Base-by-base conservation (phyloP, 768 basidiomycete species). In the Kwoniella dendrophila region DNA sequence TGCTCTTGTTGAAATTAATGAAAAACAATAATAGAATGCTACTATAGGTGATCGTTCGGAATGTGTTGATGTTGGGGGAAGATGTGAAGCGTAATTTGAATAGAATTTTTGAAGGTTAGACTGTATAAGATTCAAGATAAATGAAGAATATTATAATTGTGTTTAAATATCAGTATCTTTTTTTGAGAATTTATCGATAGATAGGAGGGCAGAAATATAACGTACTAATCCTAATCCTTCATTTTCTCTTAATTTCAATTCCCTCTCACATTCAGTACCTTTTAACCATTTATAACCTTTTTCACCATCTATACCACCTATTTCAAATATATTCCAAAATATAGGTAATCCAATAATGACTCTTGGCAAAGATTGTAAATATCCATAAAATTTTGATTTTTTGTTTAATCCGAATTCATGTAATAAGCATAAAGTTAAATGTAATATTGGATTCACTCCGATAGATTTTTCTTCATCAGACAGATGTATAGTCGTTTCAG, bases 1-100 rank as follows among this genome's bases (percentile, higher is more conserved):
- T 7, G 92, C 87, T 38, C 91, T 82, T 4, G 90, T 89, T 3
- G 88, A 89, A 50, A 93, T 89, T 36, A 92, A 83, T 2, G 83
- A 79, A 70, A 84, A 86, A 6, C 87, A 85, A 51, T 82, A 80
- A n/a, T 62, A 49, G 38, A 48, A 67, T 26, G 66, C 1, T 24
- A 36, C 8, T 18, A 67, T 33, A 3, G 66, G 60, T 12, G 56
- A 59, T 30, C 45, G 47, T 3, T 20, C 8, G n/a, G 56, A 53
- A 32, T 60, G 52, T 16, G 56, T 44, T 0, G 56, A 8, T 0
- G 66, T 59, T 14, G 62, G 44, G 1, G 62, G 62, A 20, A 63
- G 62, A 45, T 51, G 65, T n/a, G 54, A 20, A 1, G 32, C 51
- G 38, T 47, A 41, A 2, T 51, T 47, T 1, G 16, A 4, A 50